Evolutionary conservation across 1,284 basidiomycete species (phyloP).

Genomic region (Porphyrellus sp.): DNA sequence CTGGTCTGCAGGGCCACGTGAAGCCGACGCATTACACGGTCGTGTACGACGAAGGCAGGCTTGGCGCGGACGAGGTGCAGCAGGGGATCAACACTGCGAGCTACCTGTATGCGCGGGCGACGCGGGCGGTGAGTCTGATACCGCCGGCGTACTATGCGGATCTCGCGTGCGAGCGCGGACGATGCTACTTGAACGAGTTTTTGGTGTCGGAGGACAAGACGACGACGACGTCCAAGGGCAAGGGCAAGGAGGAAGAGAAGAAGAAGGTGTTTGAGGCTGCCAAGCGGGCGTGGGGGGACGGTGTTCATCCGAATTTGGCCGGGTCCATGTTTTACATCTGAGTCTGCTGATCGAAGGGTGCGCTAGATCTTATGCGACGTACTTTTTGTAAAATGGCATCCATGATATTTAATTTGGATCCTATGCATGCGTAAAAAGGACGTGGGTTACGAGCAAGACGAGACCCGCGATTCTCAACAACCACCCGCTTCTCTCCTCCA

Average conservation of each 20-base stretch:
- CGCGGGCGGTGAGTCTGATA: slow-evolving; percentile 71
- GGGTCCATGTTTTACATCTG: slow-evolving; percentile 74
- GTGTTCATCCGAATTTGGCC: slow-evolving; percentile 55
- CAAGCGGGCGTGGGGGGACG: slow-evolving; percentile 55
- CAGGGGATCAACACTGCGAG: slow-evolving; percentile 60
- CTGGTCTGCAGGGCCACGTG: slow-evolving; percentile 38
- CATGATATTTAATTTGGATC: not conserved
- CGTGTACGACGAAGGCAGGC: slow-evolving; percentile 65
- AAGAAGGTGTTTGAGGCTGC: slow-evolving; percentile 50
- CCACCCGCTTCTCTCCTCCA: slow-evolving; percentile 42
- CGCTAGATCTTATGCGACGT: not conserved
- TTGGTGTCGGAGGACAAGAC: slow-evolving; percentile 50
- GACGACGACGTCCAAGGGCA: slow-evolving; percentile 29
- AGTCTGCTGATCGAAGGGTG: slow-evolving; percentile 16
- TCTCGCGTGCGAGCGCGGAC: slow-evolving; percentile 69
- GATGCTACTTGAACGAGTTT: slow-evolving; percentile 68
- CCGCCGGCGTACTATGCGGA: slow-evolving; percentile 77
- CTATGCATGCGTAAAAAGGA: too few relatives aligned
- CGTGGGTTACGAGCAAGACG: too few relatives aligned
- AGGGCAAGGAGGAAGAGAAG: slow-evolving; percentile 41
- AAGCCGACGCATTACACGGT: slow-evolving; percentile 72
- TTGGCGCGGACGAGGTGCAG: slow-evolving; percentile 66
- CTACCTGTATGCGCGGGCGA: slow-evolving; percentile 73
- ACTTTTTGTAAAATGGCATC: not conserved
- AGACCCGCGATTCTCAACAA: slow-evolving; percentile 32